Conservation (phyloP, 495 filamentous ascomycete genomes). For the Amniculicola lignicola region DNA sequence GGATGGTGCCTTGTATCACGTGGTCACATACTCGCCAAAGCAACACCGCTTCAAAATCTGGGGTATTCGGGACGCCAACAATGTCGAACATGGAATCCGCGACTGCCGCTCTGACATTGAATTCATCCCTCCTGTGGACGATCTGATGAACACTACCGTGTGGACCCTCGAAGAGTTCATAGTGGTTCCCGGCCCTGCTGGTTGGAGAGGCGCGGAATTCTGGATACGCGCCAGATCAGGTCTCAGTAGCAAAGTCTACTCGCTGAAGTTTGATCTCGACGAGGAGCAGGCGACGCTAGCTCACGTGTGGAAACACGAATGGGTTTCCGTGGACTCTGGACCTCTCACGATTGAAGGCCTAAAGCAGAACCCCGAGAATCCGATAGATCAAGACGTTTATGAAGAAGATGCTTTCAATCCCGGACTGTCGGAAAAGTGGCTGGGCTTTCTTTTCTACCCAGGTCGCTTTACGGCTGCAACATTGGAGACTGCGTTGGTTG, state of each 20-base stretch:
- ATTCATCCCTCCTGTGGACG: conserved; percentile 67
- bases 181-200: conserved; percentile 50
- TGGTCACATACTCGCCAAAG: conserved; percentile 85
- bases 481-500: conserved; percentile 74
- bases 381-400: conserved; percentile 28
- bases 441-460: conserved; percentile 70
- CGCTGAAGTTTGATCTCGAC: conserved; percentile 47
- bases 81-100: conserved; percentile 59
- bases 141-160: conserved; percentile 55
- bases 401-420: conserved; percentile 1
- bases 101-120: conserved; percentile 62
- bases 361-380: conserved; percentile 29
- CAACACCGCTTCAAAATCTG: conserved; percentile 93
- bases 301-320: conserved; percentile 62
- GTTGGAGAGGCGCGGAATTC: conserved; percentile 58
- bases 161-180: conserved; percentile 86
- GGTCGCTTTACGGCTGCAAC: conserved; percentile 71
- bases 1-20: conserved; percentile 62
- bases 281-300: conserved; percentile 40
- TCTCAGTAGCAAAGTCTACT: conserved; percentile 68
- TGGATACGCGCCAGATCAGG: conserved; percentile 85
- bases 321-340: conserved; percentile 62
- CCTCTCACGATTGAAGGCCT: conserved; percentile 34
- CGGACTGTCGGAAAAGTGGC: conserved; percentile 37
- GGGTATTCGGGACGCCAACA: conserved; percentile 64